Conservation (phyloP, 164 flowering plant species). For the Umbilicus rupestris region DNA sequence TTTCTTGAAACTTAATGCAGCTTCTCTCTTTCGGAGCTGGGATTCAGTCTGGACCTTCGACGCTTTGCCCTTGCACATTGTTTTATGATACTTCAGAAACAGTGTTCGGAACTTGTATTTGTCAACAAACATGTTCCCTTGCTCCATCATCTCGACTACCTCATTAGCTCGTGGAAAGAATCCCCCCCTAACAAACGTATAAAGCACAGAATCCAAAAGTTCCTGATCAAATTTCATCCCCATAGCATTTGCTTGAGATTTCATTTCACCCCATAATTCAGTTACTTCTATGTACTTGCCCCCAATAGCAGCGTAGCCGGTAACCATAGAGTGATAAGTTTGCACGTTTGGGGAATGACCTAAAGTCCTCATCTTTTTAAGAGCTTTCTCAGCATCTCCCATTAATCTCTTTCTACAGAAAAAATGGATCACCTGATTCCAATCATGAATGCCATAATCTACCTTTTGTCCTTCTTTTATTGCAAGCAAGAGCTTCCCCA, state of each 20-base stretch:
- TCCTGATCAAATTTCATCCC: constrained; percentile 85
- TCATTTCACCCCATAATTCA: constrained; percentile 97
- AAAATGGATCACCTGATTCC: constrained; percentile 92
- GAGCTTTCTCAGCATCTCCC: constrained; percentile 94
- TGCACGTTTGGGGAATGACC: constrained; percentile 87
- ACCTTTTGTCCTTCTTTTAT: constrained; percentile 63
- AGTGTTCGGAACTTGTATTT: constrained; percentile 78
- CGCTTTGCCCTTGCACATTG: constrained; percentile 69
- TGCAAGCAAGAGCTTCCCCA: constrained; percentile 75
- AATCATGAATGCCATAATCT: constrained; percentile 82
- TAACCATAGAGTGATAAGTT: constrained; percentile 90
- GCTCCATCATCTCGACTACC: constrained; percentile 80
- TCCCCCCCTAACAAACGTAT: constrained; percentile 89
- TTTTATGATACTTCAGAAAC: constrained; percentile 81
- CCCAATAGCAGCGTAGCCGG: constrained; percentile 86
- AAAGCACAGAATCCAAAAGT: constrained; percentile 78
- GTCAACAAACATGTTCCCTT: constrained; percentile 71
- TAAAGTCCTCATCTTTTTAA: constrained; percentile 80
- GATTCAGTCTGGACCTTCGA: constrained; percentile 77
- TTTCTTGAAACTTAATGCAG: constrained; percentile 65
- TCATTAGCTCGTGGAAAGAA: constrained; percentile 86
- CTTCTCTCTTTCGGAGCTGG: constrained; percentile 71
- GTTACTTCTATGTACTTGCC: constrained; percentile 81
- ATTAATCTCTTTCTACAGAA: constrained; percentile 83
- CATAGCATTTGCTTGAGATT: constrained; percentile 43